Conservation (phyloP, 768 basidiomycete genomes). For the Polyporus arcularius region DNA sequence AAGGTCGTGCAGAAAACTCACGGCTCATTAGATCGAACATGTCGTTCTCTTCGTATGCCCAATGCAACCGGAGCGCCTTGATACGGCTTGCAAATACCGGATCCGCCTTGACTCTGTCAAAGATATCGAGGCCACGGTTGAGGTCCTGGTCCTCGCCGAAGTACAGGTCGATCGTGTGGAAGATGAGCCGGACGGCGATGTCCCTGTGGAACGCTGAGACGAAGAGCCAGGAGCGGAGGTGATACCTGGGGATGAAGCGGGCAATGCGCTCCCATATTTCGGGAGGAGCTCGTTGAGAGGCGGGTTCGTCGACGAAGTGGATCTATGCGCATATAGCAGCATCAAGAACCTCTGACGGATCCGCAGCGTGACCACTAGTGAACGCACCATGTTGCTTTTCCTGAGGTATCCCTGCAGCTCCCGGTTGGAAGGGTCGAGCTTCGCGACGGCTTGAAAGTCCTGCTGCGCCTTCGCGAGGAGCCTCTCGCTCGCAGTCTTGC, state of each 20-base stretch:
- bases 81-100: constrained; percentile 60
- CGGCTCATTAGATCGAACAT: constrained; percentile 63
- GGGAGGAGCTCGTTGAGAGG: constrained; percentile 59
- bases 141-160: constrained; percentile 60
- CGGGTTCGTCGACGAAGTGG: constrained; percentile 54
- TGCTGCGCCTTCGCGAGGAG: constrained; percentile 60
- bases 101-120: constrained; percentile 66
- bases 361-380: no score
- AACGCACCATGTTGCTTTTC: constrained; percentile 48
- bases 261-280: constrained; percentile 75
- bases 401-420: constrained; percentile 52
- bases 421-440: constrained; percentile 60
- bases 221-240: constrained; percentile 70
- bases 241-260: constrained; percentile 58
- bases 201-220: constrained; percentile 64
- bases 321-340: constrained; percentile 37
- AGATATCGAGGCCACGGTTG: constrained; percentile 64
- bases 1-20: constrained; percentile 29
- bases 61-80: constrained; percentile 62
- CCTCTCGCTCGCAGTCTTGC: constrained; percentile 54
- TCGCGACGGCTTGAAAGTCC: constrained; percentile 62
- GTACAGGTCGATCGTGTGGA: constrained; percentile 67
- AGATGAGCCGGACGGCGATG: constrained; percentile 64
- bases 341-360: no score
- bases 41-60: constrained; percentile 70